phyloP scores from a whole-genome alignment of 192 early-diverging fungal species.

The Borealophlyctis nickersoniae region DNA sequence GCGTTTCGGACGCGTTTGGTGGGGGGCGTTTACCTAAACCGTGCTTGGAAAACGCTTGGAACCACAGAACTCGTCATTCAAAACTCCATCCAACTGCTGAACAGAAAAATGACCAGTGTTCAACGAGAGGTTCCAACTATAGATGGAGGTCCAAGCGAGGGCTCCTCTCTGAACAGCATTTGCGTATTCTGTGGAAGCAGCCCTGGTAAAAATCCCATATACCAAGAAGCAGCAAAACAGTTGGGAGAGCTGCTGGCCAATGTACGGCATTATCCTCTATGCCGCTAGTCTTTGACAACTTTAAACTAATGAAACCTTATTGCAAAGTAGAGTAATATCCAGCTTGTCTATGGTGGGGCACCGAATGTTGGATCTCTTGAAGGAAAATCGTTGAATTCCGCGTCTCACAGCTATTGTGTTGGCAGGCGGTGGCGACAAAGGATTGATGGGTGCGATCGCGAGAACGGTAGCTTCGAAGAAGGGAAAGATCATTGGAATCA shows the following conservation, averaged over 20 bases:
- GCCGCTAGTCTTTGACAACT: too few species aligned
- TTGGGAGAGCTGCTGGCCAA: constrained; percentile 16
- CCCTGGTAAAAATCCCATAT: constrained; percentile 19
- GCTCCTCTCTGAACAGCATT: too few species aligned
- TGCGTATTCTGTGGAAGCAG: constrained; percentile 51
- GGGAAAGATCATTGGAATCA: constrained; percentile 71
- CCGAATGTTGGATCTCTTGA: not conserved
- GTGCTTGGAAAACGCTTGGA: too few species aligned
- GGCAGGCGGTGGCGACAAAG: constrained; percentile 32
- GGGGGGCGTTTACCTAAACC: too few species aligned
- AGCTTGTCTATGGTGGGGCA: not conserved
- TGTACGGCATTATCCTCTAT: not conserved
- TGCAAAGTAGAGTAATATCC: not conserved
- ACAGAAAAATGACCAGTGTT: too few species aligned
- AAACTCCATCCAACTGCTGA: too few species aligned
- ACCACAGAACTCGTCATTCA: too few species aligned
- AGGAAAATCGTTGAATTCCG: not conserved
- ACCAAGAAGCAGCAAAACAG: constrained; percentile 20
- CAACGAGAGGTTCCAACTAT: too few species aligned
- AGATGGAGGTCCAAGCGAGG: too few species aligned
- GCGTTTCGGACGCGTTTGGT: too few species aligned
- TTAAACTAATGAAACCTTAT: not conserved
- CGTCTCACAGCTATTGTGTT: not conserved
- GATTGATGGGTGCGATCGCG: constrained; percentile 87
- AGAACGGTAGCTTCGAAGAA: constrained; percentile 50